Evolutionary conservation across 306 rosid genomes (phyloP).

Genomic region (Dicorynia guianensis): DNA sequence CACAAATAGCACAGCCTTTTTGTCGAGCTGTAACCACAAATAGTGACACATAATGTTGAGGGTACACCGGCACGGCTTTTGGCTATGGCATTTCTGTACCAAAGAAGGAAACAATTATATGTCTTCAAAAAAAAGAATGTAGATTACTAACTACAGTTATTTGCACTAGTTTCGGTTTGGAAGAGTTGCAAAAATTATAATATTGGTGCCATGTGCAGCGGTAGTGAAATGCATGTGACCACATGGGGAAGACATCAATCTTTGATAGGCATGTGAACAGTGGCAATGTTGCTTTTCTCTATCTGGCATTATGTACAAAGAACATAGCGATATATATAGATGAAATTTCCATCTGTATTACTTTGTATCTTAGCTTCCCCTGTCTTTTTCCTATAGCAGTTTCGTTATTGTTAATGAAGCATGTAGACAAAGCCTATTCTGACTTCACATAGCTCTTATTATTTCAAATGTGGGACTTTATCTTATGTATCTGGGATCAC

Average conservation of each 20-base stretch:
- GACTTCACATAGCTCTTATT: no score
- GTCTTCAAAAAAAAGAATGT: slow-evolving; percentile 26
- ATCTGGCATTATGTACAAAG: slow-evolving; percentile 39
- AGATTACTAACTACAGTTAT: slow-evolving; percentile 51
- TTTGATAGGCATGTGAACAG: slow-evolving; percentile 63
- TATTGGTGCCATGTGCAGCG: slow-evolving; percentile 19
- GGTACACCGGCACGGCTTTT: slow-evolving; percentile 43
- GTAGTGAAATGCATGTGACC: slow-evolving; percentile 41
- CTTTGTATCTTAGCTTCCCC: slow-evolving; percentile 43
- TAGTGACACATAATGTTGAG: slow-evolving; percentile 52
- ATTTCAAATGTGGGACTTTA: no score
- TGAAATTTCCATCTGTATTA: slow-evolving; percentile 64
- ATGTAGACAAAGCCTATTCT: slow-evolving; percentile 26
- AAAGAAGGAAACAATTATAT: slow-evolving; percentile 39
- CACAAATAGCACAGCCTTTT: slow-evolving; percentile 48
- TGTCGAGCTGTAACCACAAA: slow-evolving; percentile 51
- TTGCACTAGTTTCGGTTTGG: slow-evolving; percentile 37
- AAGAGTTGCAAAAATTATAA: slow-evolving; percentile 12
- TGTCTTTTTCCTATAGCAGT: slow-evolving; percentile 40
- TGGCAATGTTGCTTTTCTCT: slow-evolving; percentile 43
- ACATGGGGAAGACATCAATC: slow-evolving; percentile 63
- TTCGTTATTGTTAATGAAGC: slow-evolving; percentile 30
- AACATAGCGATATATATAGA: slow-evolving; percentile 70
- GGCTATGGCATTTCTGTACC: slow-evolving; percentile 44
- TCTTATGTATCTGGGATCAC: no score